Conservation (phyloP, 495 filamentous ascomycete species). For the Emericellopsis terricola region DNA sequence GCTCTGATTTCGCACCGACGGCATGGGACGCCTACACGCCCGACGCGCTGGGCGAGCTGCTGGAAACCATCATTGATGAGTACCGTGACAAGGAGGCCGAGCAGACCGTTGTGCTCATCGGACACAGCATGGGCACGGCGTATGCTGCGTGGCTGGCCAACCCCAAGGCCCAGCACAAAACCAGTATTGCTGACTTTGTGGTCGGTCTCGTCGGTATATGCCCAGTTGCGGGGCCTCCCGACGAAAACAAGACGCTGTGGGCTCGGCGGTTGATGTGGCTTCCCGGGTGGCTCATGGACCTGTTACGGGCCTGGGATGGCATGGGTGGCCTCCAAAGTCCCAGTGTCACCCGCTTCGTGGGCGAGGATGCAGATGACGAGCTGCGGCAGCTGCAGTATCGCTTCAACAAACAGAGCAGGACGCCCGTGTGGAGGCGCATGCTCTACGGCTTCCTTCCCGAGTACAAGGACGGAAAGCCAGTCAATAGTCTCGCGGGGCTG, state of each 20-base stretch:
- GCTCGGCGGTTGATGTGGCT: slow-evolving; percentile 42
- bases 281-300: slow-evolving; percentile 54
- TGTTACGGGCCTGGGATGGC: slow-evolving; percentile 66
- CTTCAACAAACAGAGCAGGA: slow-evolving; percentile 70
- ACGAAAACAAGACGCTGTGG: slow-evolving; percentile 28
- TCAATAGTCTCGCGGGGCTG: slow-evolving; percentile 49
- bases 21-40: slow-evolving; percentile 66
- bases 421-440: slow-evolving; percentile 72
- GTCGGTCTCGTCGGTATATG: slow-evolving; percentile 67
- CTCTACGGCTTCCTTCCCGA: slow-evolving; percentile 48
- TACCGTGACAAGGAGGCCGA: slow-evolving; percentile 44
- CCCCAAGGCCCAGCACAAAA: slow-evolving; percentile 24
- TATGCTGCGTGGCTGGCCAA: slow-evolving; percentile 59
- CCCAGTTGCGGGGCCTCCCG: slow-evolving; percentile 45
- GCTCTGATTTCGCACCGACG: slow-evolving; percentile 50
- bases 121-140: slow-evolving; percentile 77
- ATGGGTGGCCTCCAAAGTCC: slow-evolving; percentile 58
- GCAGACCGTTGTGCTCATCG: slow-evolving; percentile 66
- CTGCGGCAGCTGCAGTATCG: slow-evolving; percentile 59
- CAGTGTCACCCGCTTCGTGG: slow-evolving; percentile 69
- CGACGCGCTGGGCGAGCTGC: slow-evolving; percentile 54
- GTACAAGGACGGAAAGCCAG: slow-evolving; percentile 26
- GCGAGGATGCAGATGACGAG: slow-evolving; percentile 51
- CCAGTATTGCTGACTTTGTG: slow-evolving; percentile 39
- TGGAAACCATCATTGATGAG: slow-evolving; percentile 52